Evolutionary conservation across 1,139 yeast species (phyloP), one percentile per base, ranked within the genome.

Genomic region (Magnusiomyces fungicola): DNA sequence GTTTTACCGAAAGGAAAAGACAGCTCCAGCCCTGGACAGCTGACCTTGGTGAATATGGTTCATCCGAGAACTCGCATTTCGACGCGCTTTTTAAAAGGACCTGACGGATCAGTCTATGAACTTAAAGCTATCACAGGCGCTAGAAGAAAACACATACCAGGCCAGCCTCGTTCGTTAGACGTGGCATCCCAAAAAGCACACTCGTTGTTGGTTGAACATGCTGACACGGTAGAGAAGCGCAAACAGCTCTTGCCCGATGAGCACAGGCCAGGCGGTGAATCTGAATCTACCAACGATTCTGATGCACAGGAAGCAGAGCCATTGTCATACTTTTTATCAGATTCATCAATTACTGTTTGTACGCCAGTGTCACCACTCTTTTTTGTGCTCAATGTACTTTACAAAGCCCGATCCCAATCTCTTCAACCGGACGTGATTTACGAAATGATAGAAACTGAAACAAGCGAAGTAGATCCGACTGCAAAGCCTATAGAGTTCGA

Each of bases 341-440:
- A 62, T 38, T 59, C 66, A 3, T 33, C 52, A 9, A 23, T 68
- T 9, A 46, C 56, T n/a, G 58, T 64, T 4, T 60, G 66, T 6
- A 62, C 69, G 2, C 67, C 68, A 6, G 46, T 68, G 12, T 57
- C 65, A 39, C 61, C 67, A 1, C 22, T 65, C 12, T 66, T 59
- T 46, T 55, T 69, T 12, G 53, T 64, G 2, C 50, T 69, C 33
- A 58, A 59, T 3, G 55, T 58, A 9, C 54, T 69, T 21, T 51
- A 43, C 40, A 54, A 47, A 23, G 49, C 55, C 42, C 52, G 56
- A 22, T 49, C 49, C 19, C 54, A 59, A 43, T 57, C 55, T 34
- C 52, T 64, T 38, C 61, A 65, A 5, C 51, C 60, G 41, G 71
- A 67, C n/a, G 58, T 62, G 38, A 43, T 69, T 30, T 63, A 62